These are phyloP conservation scores for Sungouiozyma intestinalis DNA, from an alignment of 805 yeast genomes.

Conservation along the genomic window DNA sequence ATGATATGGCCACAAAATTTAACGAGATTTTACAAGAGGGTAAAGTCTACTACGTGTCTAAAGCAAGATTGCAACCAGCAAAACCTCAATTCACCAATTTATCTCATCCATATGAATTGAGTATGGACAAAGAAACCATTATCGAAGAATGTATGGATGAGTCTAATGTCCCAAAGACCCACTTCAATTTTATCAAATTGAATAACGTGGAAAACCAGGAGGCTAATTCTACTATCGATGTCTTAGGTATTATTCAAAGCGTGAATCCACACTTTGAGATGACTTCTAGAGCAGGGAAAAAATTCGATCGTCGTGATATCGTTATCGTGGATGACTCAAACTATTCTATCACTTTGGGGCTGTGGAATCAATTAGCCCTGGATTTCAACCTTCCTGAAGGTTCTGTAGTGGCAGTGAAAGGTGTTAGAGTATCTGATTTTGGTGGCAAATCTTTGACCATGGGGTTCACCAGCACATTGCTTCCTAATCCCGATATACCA, in stretches of 20 bases:
- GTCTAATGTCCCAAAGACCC: constrained; percentile 63
- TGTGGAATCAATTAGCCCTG: constrained; percentile 84
- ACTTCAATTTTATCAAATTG: constrained; percentile 65
- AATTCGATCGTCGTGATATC: constrained; percentile 86
- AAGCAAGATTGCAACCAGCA: constrained; percentile 71
- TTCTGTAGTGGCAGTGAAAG: constrained; percentile 84
- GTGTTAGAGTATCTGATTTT: constrained; percentile 80
- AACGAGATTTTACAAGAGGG: constrained; percentile 77
- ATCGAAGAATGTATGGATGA: constrained; percentile 58
- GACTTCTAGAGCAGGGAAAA: constrained; percentile 82
- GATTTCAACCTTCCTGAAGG: constrained; percentile 67
- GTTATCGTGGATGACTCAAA: constrained; percentile 77
- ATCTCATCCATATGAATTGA: constrained; percentile 80
- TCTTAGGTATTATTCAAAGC: constrained; percentile 73
- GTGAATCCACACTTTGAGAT: constrained; percentile 69
- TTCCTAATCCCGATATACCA: constrained; percentile 77
- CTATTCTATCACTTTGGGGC: constrained; percentile 63
- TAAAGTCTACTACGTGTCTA: constrained; percentile 73
- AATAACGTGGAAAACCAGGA: constrained; percentile 57
- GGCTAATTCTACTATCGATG: constrained; percentile 68
- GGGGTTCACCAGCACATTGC: constrained; percentile 65
- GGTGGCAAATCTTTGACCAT: constrained; percentile 77
- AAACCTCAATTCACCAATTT: constrained; percentile 79
- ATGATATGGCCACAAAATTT: constrained; percentile 72
- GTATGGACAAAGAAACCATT: constrained; percentile 67